These are phyloP conservation scores for Quercus glauca DNA, from an alignment of 306 rosid genomes.

Conservation along the genomic window DNA sequence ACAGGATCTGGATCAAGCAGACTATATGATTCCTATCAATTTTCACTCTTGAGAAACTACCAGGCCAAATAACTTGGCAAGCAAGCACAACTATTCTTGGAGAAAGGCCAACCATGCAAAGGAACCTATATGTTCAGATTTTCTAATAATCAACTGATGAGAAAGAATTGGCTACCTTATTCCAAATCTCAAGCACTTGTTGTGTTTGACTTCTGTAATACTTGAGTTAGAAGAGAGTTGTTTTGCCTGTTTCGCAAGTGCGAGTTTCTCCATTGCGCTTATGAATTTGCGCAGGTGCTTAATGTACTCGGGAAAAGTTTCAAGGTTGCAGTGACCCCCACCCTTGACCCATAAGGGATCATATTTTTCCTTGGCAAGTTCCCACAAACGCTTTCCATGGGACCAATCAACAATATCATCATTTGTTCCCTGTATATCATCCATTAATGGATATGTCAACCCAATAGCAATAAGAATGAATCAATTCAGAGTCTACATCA, in stretches of 20 bases:
- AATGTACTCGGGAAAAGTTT: conserved; percentile 88
- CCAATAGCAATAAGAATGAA: conserved; percentile 13
- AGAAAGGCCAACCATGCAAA: conserved; percentile 18
- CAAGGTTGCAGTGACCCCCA: conserved; percentile 98
- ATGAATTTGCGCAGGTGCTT: conserved; percentile 89
- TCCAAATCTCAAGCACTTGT: conserved; percentile 88
- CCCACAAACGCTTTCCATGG: conserved; percentile 97
- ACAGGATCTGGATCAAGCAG: conserved; percentile 29
- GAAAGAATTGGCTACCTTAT: conserved; percentile 40
- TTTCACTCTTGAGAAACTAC: conserved; percentile 9
- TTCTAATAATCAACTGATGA: conserved; percentile 14
- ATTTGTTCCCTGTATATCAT: conserved; percentile 75
- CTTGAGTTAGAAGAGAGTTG: conserved; percentile 65
- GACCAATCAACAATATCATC: conserved; percentile 94
- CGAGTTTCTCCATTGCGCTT: conserved; percentile 82
- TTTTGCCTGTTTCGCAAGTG: conserved; percentile 36
- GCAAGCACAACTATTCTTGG: conserved; percentile 13
- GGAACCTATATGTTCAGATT: conserved; percentile 24
- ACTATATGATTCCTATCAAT: conserved; percentile 17
- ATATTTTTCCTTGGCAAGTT: conserved; percentile 88
- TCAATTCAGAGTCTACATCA: background rate
- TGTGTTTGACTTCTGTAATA: conserved; percentile 72
- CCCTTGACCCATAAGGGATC: conserved; percentile 98
- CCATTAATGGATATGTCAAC: conserved; percentile 23
- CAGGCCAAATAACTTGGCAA: conserved; percentile 23